phyloP scores from a whole-genome alignment of 306 rosid genomes.

The Vicia faba region DNA sequence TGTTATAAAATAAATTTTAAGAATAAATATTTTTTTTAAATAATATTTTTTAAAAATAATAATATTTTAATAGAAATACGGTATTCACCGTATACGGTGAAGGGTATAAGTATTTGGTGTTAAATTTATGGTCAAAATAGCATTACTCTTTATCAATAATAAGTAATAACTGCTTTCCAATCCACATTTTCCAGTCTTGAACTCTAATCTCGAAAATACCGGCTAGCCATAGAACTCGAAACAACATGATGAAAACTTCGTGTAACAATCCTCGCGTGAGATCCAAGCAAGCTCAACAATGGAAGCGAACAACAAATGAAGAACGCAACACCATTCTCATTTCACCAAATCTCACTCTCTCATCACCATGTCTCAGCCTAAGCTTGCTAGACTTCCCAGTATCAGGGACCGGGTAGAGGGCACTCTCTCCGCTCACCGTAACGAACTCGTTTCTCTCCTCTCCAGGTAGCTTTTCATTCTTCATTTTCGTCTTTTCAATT shows the following conservation, averaged over 20 bases:
- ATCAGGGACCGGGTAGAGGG: conserved; percentile 77
- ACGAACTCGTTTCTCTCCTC: conserved; percentile 85
- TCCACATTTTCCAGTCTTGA: too few species aligned
- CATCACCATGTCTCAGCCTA: conserved; percentile 44
- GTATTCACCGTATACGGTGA: too few species aligned
- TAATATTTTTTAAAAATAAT: too few species aligned
- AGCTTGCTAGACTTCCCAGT: conserved; percentile 65
- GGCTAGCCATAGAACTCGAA: not conserved
- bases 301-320: not conserved
- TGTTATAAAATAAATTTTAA: too few species aligned
- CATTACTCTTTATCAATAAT: too few species aligned
- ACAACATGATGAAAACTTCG: not conserved
- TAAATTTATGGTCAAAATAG: too few species aligned
- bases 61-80: too few species aligned
- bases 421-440: conserved; percentile 81
- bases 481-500: not conserved
- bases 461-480: conserved; percentile 56
- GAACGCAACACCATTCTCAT: not conserved
- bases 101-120: too few species aligned
- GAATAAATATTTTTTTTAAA: too few species aligned
- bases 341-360: not conserved
- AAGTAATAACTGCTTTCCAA: too few species aligned
- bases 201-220: not conserved
- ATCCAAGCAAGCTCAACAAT: not conserved
- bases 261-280: not conserved